Evolutionary conservation across 2,329 filamentous ascomycete genomes (phyloP).

Genomic region (Escovopsis sp.): DNA sequence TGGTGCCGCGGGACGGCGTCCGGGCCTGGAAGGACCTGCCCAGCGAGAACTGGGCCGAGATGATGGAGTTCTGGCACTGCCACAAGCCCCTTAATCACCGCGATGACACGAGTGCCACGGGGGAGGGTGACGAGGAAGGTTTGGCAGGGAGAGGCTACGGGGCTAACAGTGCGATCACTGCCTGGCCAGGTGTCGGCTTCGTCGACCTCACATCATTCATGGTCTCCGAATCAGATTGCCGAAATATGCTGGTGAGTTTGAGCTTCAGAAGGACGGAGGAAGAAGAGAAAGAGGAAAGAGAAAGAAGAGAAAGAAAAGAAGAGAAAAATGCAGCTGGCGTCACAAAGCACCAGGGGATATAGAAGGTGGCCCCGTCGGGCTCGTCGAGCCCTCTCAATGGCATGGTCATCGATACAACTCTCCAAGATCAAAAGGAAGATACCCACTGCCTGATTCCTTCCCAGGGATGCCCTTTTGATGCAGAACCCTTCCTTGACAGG

Average conservation of each 20-base stretch:
- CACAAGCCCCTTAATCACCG: conserved; percentile 61
- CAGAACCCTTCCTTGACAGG: conserved; percentile 23
- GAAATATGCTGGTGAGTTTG: conserved; percentile 21
- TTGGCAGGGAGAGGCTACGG: conserved; percentile 62
- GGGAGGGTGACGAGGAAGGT: conserved; percentile 23
- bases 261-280: too few relatives aligned
- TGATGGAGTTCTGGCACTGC: conserved; percentile 99
- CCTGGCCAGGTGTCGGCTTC: conserved; percentile 53
- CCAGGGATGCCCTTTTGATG: conserved; percentile 9
- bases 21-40: conserved; percentile 78
- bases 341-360: conserved; percentile 19
- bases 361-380: conserved; percentile 49
- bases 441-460: conserved; percentile 16
- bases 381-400: conserved; percentile 30
- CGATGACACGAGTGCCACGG: conserved; percentile 29
- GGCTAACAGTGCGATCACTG: conserved; percentile 59
- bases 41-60: conserved; percentile 95
- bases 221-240: conserved; percentile 52
- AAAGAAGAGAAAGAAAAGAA: too few relatives aligned
- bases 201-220: conserved; percentile 71
- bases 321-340: too few relatives aligned
- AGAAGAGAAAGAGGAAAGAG: too few relatives aligned
- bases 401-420: conserved; percentile 54
- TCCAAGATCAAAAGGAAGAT: conserved; percentile 32
- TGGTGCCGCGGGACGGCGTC: conserved; percentile 27